Conservation (phyloP, 108 stramenopile species). For the Thalassiosira profunda region DNA sequence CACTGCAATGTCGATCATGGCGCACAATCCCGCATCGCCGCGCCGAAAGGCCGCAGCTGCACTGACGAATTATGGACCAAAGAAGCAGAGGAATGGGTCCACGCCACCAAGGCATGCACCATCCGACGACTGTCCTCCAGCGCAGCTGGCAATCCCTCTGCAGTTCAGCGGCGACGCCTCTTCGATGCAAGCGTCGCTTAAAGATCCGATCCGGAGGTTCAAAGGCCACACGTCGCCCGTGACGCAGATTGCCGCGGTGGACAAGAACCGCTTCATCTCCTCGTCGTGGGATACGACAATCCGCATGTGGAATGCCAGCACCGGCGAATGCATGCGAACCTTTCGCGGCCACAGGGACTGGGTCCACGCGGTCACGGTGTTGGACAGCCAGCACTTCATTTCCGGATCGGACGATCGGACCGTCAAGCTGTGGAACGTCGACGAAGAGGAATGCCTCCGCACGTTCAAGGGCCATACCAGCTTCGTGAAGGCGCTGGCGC, state of each 20-base stretch:
- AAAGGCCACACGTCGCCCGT: conserved; percentile 30
- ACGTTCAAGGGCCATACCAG: conserved; percentile 33
- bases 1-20: not conserved
- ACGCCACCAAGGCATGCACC: too few relatives aligned
- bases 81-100: not conserved
- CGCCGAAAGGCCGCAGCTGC: not conserved
- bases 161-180: not conserved
- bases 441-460: conserved; percentile 14
- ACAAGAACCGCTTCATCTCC: conserved; percentile 18
- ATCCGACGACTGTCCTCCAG: not conserved
- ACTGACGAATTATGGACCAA: too few relatives aligned
- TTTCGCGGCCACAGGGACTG: conserved; percentile 40
- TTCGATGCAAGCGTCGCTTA: not conserved
- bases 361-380: conserved; percentile 19
- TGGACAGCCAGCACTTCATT: conserved; percentile 7
- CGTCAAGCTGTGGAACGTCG: conserved; percentile 36
- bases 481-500: conserved; percentile 24
- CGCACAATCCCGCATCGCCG: not conserved
- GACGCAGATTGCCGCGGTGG: conserved; percentile 27
- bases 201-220: conserved; percentile 22
- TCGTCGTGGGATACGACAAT: conserved; percentile 41
- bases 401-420: conserved; percentile 31
- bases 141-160: not conserved
- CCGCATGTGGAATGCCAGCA: conserved; percentile 28
- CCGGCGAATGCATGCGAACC: conserved; percentile 16